These are phyloP conservation scores for Ceratocystis variospora DNA, from an alignment of 2,329 filamentous ascomycete genomes.

Conservation along the genomic window DNA sequence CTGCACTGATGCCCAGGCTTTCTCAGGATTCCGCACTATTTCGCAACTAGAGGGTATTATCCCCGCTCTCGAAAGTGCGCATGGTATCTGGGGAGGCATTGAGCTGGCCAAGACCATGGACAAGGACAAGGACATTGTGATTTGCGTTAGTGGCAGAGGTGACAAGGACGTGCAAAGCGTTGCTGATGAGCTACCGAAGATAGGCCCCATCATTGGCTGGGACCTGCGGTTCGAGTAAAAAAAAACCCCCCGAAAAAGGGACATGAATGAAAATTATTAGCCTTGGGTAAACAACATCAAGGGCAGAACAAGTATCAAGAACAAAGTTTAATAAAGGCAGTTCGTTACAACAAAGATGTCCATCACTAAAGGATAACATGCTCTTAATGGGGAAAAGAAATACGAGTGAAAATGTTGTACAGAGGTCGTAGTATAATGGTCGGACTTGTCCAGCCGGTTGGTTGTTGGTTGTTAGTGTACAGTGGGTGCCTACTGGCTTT, in stretches of 20 bases:
- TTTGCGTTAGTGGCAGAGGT: conserved; percentile 82
- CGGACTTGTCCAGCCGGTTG: not conserved
- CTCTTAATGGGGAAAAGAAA: not conserved
- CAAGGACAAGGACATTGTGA: conserved; percentile 78
- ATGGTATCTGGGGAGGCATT: conserved; percentile 80
- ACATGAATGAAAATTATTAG: not conserved
- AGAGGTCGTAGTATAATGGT: not conserved
- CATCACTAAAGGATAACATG: not conserved
- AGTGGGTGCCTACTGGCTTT: conserved; percentile 2
- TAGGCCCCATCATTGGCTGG: conserved; percentile 79
- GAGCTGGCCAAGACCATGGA: conserved; percentile 86
- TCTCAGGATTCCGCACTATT: conserved; percentile 72
- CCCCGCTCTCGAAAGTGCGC: conserved; percentile 82
- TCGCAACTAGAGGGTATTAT: conserved; percentile 91
- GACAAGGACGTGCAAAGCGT: conserved; percentile 99
- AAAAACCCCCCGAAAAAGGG: not conserved
- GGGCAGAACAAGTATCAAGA: not conserved
- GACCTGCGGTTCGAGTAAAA: conserved; percentile 44
- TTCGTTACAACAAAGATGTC: not conserved
- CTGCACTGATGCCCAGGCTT: conserved; percentile 82
- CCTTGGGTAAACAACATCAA: not conserved
- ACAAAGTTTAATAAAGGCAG: not conserved
- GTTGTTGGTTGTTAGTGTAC: conserved; percentile 5
- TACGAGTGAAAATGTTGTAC: not conserved
- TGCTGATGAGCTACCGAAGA: conserved; percentile 75